A percentile compares a stretch with the other conserved stretches of the same genome.
Evolutionary conservation across 345 rosid species (phyloP).

Genomic region (Pelargonium nanum): DNA sequence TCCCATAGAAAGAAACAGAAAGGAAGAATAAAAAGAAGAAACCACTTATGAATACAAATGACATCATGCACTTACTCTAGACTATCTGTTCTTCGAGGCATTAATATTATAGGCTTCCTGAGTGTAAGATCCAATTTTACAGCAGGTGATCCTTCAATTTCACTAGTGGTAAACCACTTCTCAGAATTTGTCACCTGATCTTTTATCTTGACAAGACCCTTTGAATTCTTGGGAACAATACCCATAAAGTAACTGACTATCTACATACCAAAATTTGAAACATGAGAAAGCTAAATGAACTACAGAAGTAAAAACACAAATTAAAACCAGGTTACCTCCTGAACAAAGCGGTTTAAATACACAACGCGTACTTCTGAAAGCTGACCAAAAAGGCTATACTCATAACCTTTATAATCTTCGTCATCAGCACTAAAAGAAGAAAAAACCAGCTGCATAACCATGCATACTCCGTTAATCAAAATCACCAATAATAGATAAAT

Average conservation of each 20-base stretch:
- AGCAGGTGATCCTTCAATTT: conserved; percentile 94
- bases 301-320: not conserved
- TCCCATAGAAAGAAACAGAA: too few relatives aligned
- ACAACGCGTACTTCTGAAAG: conserved; percentile 96
- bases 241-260: conserved; percentile 79
- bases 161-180: conserved; percentile 77
- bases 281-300: conserved; percentile 7
- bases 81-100: conserved; percentile 90
- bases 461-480: conserved; percentile 4
- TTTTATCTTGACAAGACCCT: conserved; percentile 57
- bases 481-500: not conserved
- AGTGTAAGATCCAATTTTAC: conserved; percentile 84
- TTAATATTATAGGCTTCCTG: conserved; percentile 80
- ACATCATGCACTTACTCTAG: conserved; percentile 54
- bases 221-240: conserved; percentile 64
- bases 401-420: conserved; percentile 85
- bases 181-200: conserved; percentile 86
- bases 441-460: conserved; percentile 59
- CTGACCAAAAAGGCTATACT: conserved; percentile 76
- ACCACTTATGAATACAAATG: not conserved
- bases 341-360: conserved; percentile 90
- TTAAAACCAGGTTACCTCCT: conserved; percentile 65
- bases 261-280: conserved; percentile 33
- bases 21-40: too few relatives aligned
- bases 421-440: conserved; percentile 74